A percentile compares a stretch with the other conserved stretches of the same genome.
Conservation (phyloP, 2,329 filamentous ascomycete species). For the Raffaelea arxii region DNA sequence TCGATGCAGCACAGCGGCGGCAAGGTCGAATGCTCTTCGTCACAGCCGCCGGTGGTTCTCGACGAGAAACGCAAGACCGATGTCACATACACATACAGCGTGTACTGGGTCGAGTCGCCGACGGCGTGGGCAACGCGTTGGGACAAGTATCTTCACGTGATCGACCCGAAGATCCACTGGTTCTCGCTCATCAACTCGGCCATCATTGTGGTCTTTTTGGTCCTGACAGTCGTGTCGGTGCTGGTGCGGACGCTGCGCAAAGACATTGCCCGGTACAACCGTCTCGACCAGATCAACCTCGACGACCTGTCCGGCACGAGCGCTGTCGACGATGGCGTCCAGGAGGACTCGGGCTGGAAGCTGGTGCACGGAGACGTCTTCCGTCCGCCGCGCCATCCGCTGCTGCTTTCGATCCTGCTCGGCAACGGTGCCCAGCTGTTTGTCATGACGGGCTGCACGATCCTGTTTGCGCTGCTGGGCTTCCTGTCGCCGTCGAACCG, state of each 20-base stretch:
- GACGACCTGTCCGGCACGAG: slow-evolving; percentile 79
- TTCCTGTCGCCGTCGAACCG: slow-evolving; percentile 95
- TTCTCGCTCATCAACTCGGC: slow-evolving; percentile 96
- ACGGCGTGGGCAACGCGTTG: slow-evolving; percentile 95
- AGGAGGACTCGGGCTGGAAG: slow-evolving; percentile 98
- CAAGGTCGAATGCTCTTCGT: slow-evolving; percentile 53
- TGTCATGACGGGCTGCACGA: slow-evolving; percentile 93
- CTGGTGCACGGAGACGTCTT: slow-evolving; percentile 97
- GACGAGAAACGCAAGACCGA: slow-evolving; percentile 43
- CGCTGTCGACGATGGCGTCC: slow-evolving; percentile 79
- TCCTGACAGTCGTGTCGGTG: slow-evolving; percentile 87
- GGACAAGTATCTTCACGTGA: slow-evolving; percentile 98
- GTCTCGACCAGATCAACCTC: slow-evolving; percentile 80
- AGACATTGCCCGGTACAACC: slow-evolving; percentile 95
- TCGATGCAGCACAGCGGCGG: slow-evolving; percentile 54
- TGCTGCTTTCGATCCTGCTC: slow-evolving; percentile 77
- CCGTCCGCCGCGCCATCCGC: slow-evolving; percentile 70
- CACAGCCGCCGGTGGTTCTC: slow-evolving; percentile 51
- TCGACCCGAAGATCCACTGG: slow-evolving; percentile 98
- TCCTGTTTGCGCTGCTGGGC: slow-evolving; percentile 83
- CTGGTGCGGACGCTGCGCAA: slow-evolving; percentile 80
- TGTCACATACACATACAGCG: slow-evolving; percentile 84
- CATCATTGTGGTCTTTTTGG: slow-evolving; percentile 85
- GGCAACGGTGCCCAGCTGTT: slow-evolving; percentile 95
- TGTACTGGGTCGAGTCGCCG: slow-evolving; percentile 74